A percentile compares a stretch with the other conserved stretches of the same genome.
phyloP scores from a whole-genome alignment of 2,329 filamentous ascomycete species.

The Claviceps quebecensis region DNA sequence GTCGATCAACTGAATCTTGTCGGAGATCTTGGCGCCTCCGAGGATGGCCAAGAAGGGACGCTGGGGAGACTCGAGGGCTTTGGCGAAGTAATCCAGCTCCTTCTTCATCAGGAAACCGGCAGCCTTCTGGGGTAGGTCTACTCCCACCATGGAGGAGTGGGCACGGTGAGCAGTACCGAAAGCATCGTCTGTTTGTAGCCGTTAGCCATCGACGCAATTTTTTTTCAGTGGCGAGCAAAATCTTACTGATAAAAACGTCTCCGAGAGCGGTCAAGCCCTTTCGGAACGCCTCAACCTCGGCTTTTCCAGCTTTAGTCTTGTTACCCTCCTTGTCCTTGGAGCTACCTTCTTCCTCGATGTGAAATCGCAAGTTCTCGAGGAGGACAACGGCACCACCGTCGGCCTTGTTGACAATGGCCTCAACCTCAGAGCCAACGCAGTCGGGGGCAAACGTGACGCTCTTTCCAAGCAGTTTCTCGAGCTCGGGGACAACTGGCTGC shows the following conservation, averaged over 20 bases:
- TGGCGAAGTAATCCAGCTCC: constrained; percentile 98
- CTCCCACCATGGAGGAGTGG: constrained; percentile 98
- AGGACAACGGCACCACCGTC: constrained; percentile 72
- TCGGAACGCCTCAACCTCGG: constrained; percentile 81
- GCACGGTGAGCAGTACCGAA: constrained; percentile 97
- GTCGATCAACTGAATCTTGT: constrained; percentile 99
- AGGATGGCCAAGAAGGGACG: constrained; percentile 97
- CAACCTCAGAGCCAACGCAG: constrained; percentile 78
- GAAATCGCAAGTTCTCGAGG: constrained; percentile 96
- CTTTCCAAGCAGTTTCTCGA: constrained; percentile 80
- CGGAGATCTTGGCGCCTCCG: constrained; percentile 93
- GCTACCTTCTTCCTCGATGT: constrained; percentile 95
- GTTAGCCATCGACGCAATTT: constrained; percentile 9
- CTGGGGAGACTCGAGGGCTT: constrained; percentile 85
- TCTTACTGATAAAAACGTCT: constrained; percentile 89
- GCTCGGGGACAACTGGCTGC: constrained; percentile 77
- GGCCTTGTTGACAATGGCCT: constrained; percentile 77
- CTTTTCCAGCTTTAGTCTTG: constrained; percentile 96
- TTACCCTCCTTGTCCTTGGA: constrained; percentile 87
- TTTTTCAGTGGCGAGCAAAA: not conserved
- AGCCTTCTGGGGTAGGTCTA: constrained; percentile 90
- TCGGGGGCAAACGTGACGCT: constrained; percentile 80
- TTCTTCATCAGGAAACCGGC: constrained; percentile 99
- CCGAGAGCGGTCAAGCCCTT: constrained; percentile 89
- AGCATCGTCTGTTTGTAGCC: constrained; percentile 58